phyloP scores from a whole-genome alignment of 768 basidiomycete genomes.

The Mycena filopes region DNA sequence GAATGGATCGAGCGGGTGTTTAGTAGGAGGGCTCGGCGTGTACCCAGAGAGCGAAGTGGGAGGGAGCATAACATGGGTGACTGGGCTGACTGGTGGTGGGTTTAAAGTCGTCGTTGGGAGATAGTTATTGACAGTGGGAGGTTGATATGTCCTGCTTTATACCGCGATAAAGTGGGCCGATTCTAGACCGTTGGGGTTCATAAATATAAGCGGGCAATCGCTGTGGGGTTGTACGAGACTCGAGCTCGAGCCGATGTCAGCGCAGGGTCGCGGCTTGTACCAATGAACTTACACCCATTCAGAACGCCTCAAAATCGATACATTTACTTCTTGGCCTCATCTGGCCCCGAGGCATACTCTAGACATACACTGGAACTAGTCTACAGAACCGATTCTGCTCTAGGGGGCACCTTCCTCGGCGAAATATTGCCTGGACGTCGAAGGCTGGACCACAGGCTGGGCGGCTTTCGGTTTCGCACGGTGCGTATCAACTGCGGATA shows the following conservation, averaged over 20 bases:
- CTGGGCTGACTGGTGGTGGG: not conserved
- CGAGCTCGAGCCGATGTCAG: constrained; percentile 7
- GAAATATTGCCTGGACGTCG: constrained; percentile 59
- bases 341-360: constrained; percentile 9
- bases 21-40: constrained; percentile 17
- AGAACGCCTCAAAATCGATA: not conserved
- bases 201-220: not conserved
- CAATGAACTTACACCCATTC: constrained; percentile 20
- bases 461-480: constrained; percentile 68
- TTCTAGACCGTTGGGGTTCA: constrained; percentile 19
- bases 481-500: constrained; percentile 94
- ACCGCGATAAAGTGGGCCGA: constrained; percentile 14
- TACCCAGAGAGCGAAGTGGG: constrained; percentile 26
- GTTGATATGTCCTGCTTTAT: not conserved
- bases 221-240: constrained; percentile 10
- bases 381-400: not conserved
- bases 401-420: constrained; percentile 31
- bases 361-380: not conserved
- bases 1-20: constrained; percentile 26
- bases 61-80: constrained; percentile 9
- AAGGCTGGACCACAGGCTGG: constrained; percentile 44
- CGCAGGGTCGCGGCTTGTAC: constrained; percentile 12
- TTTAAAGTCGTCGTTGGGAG: not conserved
- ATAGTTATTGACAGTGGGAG: too few relatives aligned
- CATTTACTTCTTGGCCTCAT: not conserved